Conservation (phyloP, 2,329 filamentous ascomycete genomes). For the Aspergillus fumigatus region DNA sequence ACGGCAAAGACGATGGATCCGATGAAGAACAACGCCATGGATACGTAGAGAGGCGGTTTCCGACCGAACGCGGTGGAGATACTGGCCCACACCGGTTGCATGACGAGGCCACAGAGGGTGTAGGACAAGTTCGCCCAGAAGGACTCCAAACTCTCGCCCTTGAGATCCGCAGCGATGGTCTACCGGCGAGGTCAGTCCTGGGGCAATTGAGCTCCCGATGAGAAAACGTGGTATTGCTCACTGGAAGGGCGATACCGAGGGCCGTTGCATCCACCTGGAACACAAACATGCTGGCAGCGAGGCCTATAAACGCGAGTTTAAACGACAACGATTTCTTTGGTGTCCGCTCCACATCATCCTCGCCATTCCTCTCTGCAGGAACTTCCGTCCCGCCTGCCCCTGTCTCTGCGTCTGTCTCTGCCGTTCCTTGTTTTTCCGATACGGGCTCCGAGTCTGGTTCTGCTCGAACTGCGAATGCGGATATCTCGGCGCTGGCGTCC, state of each 20-base stretch:
- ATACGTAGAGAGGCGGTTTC: constrained; percentile 29
- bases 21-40: constrained; percentile 41
- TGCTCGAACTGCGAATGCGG: background rate
- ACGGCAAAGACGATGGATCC: constrained; percentile 40
- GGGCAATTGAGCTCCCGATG: background rate
- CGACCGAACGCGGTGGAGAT: constrained; percentile 30
- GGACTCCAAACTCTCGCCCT: constrained; percentile 14
- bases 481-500: background rate
- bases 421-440: background rate
- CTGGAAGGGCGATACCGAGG: background rate
- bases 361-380: background rate
- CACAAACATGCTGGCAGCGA: background rate
- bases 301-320: background rate
- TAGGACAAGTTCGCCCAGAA: constrained; percentile 19
- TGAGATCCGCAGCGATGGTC: constrained; percentile 18
- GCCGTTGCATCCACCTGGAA: background rate
- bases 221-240: background rate
- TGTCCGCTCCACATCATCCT: background rate
- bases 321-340: background rate
- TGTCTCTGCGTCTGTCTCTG: background rate
- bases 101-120: constrained; percentile 8
- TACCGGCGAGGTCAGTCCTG: background rate
- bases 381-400: background rate
- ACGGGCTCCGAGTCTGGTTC: background rate
- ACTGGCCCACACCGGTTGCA: constrained; percentile 15